Conservation (phyloP, 2,329 filamentous ascomycete genomes). For the Diaporthe sp. region DNA sequence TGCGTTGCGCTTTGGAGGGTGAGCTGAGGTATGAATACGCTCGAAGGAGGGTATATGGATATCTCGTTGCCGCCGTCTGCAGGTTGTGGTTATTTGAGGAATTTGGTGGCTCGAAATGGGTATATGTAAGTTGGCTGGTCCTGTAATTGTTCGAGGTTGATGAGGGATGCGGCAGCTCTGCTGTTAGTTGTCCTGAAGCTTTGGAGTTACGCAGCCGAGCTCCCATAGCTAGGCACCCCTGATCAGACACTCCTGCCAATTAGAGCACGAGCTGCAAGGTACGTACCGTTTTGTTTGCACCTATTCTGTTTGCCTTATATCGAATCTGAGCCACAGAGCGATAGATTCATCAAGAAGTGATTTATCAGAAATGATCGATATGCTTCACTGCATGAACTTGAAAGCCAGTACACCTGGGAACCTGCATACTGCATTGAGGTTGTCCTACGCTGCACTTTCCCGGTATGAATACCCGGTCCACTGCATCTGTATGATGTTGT, state of each 20-base stretch:
- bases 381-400: not conserved
- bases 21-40: not conserved
- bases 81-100: not conserved
- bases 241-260: slow-evolving; percentile 22
- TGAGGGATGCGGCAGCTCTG: slow-evolving; percentile 37
- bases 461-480: not conserved
- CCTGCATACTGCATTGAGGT: too few relatives aligned
- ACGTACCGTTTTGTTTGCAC: not conserved
- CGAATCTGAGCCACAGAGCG: not conserved
- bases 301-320: not conserved
- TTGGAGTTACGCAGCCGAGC: slow-evolving; percentile 37
- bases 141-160: slow-evolving; percentile 29
- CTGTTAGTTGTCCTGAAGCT: slow-evolving; percentile 41
- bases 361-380: not conserved
- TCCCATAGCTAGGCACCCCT: slow-evolving; percentile 36
- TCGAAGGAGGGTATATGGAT: not conserved
- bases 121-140: not conserved
- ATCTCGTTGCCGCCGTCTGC: not conserved
- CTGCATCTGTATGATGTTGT: not conserved
- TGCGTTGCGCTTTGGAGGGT: not conserved
- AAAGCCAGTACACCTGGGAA: not conserved
- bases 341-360: not conserved
- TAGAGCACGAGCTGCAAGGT: not conserved
- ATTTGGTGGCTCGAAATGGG: not conserved
- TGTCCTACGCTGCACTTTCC: not conserved